Base-by-base conservation (phyloP, 2,329 filamentous ascomycete species). In the Zymoseptoria passerinii region DNA sequence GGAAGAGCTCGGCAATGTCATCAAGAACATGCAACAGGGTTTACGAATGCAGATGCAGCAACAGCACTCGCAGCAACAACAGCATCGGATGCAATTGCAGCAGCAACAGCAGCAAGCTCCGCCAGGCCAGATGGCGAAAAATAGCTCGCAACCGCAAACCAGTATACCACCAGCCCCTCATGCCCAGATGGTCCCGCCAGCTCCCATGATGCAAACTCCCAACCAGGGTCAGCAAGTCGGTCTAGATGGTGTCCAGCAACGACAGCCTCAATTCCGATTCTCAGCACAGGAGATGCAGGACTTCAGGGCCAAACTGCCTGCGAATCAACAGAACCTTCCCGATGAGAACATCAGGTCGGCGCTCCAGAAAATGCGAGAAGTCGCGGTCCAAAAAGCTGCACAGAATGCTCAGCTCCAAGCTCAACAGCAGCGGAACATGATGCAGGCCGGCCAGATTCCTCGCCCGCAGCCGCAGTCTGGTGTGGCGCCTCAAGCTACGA, bases 181-280 rank as follows among this genome's bases (percentile, higher is more conserved):
- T 19, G 73, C 73, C 8, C 75, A 72, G 57, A 77, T 77, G 73
- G 70, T 72, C 18, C 67, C 71, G 7, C 68, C 65, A 18, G 63
- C 61, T 18, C 63, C 59, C 10, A 65, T 66, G 28, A 64, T 65
- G 59, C 61, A 63, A 51, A 54, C 58, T 40, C 60, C 59, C 23
- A 48, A 29, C n/a, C 56, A 57, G 50, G 56, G 56, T 27, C 50
- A 50, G 48, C 23, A 52, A 27, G 16, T 13, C 19, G 54, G 35
- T 35, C 27, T 4, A 44, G 35, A 44, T 44, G 35, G 35, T 44
- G 35, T 13, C 35, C 35, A 44, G 35, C 35, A 44, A 44, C 35
- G 35, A n/a, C 13, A 16, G 35, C 35, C 35, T 44, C 35, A 44
- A 16, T 44, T 44, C 10, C 3, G 13, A 44, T 44, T 44, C 35